Percentiles rank a stretch among this genome's conserved stretches.
Evolutionary conservation across 441 rosid species (phyloP).

Genomic region (Erodium moschatum): DNA sequence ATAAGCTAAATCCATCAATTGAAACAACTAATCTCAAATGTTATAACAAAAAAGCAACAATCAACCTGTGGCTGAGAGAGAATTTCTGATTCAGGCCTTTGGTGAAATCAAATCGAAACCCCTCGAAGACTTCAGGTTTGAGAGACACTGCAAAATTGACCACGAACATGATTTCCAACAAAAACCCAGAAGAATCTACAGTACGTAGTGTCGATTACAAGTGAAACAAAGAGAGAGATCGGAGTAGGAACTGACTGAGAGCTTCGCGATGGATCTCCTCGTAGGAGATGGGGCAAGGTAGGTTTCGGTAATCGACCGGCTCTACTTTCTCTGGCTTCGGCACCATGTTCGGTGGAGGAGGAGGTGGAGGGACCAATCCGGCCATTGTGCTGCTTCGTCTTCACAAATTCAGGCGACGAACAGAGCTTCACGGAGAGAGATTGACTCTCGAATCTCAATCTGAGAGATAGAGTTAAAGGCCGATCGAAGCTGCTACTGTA

Average conservation of each 20-base stretch:
- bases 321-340: slow-evolving; percentile 32
- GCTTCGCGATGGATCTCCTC: slow-evolving; percentile 94
- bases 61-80: slow-evolving; percentile 75
- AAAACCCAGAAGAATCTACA: neutral
- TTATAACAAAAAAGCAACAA: neutral
- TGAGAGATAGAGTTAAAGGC: neutral
- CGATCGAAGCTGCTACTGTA: neutral
- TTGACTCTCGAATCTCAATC: neutral
- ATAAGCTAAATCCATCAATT: neutral
- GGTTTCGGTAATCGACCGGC: slow-evolving; percentile 63
- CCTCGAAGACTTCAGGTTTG: slow-evolving; percentile 86
- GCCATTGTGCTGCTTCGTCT: slow-evolving; percentile 8
- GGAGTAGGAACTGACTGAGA: slow-evolving; percentile 38
- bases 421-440: neutral
- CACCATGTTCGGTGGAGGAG: neutral
- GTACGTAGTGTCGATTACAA: neutral
- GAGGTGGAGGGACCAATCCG: slow-evolving; percentile 1
- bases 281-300: slow-evolving; percentile 83
- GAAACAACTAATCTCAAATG: neutral
- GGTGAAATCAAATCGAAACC: slow-evolving; percentile 89
- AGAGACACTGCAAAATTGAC: slow-evolving; percentile 62
- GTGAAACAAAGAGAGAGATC: too few species aligned
- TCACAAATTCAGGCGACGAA: neutral
- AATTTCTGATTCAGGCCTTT: slow-evolving; percentile 78
- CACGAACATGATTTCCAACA: neutral